These are phyloP conservation scores for Alternaria tenuissima DNA, from an alignment of 2,329 filamentous ascomycete genomes.

Conservation along the genomic window DNA sequence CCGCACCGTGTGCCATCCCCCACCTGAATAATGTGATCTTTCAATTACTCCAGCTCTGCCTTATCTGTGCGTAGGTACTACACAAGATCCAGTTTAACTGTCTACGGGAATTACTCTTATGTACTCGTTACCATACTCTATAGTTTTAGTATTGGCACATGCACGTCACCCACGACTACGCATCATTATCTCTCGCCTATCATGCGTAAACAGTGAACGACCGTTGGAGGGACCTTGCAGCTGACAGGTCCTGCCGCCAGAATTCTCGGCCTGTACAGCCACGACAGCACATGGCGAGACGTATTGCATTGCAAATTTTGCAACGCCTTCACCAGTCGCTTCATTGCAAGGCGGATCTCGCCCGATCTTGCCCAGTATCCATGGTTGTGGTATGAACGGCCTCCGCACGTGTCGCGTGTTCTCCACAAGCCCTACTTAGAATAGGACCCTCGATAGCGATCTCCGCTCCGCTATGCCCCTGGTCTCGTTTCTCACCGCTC, in stretches of 20 bases:
- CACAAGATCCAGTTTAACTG: slow-evolving; percentile 10
- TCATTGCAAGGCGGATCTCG: neutral
- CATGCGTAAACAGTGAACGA: slow-evolving; percentile 6
- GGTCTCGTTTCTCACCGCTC: slow-evolving; percentile 28
- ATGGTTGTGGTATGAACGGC: slow-evolving; percentile 9
- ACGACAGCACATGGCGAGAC: neutral
- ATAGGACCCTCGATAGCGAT: slow-evolving; percentile 21
- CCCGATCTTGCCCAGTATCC: neutral
- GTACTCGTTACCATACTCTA: slow-evolving; percentile 39
- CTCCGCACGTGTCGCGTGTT: slow-evolving; percentile 29
- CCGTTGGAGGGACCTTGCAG: slow-evolving; percentile 12
- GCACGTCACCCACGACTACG: slow-evolving; percentile 37
- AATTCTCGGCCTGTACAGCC: slow-evolving; percentile 3
- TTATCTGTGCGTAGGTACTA: slow-evolving; percentile 25
- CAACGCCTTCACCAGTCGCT: neutral
- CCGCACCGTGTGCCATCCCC: slow-evolving; percentile 19
- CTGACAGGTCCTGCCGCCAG: slow-evolving; percentile 6
- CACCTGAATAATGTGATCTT: slow-evolving; percentile 29
- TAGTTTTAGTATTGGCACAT: slow-evolving; percentile 29
- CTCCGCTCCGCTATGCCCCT: slow-evolving; percentile 37
- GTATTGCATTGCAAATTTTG: neutral
- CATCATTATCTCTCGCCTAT: slow-evolving; percentile 26
- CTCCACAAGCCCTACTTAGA: slow-evolving; percentile 18
- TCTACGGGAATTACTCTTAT: slow-evolving; percentile 46
- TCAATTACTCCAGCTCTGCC: slow-evolving; percentile 23